These are phyloP conservation scores for Colletotrichum cereale DNA, from an alignment of 2,329 filamentous ascomycete genomes.

Conservation along the genomic window DNA sequence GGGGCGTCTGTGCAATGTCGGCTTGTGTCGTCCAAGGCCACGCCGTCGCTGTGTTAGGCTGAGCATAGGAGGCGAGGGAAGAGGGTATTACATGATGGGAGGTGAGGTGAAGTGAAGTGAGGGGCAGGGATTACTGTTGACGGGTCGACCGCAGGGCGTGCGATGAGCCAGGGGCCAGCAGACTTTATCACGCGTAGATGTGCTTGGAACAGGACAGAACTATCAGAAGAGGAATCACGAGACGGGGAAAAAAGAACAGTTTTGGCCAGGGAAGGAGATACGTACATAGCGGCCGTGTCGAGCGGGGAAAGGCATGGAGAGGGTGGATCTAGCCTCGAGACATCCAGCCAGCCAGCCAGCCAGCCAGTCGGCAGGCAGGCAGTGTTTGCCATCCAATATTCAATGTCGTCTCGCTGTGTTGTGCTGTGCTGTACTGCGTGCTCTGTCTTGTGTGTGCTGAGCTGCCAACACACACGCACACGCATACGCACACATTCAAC, in stretches of 20 bases:
- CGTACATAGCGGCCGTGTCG: constrained; percentile 28
- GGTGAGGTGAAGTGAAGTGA: constrained; percentile 16
- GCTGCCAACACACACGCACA: constrained; percentile 12
- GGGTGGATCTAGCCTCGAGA: constrained; percentile 22
- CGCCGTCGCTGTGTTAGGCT: constrained; percentile 29
- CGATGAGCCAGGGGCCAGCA: constrained; percentile 8
- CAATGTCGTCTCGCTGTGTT: constrained; percentile 14
- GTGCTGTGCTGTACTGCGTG: constrained; percentile 11
- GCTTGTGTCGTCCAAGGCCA: constrained; percentile 22
- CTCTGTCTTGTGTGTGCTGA: constrained; percentile 23
- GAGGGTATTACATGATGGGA: constrained; percentile 17
- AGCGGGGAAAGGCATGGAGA: constrained; percentile 36
- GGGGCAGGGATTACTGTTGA: constrained; percentile 14
- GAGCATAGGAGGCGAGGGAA: neutral
- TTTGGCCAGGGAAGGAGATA: constrained; percentile 31
- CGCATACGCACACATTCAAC: constrained; percentile 1
- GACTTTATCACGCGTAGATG: constrained; percentile 32
- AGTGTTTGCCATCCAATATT: constrained; percentile 2
- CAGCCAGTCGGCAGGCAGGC: constrained; percentile 14
- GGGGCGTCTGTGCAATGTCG: constrained; percentile 20
- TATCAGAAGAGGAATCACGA: constrained; percentile 30
- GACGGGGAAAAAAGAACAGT: constrained; percentile 31
- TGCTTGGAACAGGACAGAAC: constrained; percentile 36
- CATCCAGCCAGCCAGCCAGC: constrained; percentile 2
- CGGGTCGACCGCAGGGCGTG: constrained; percentile 30